Base-by-base conservation (phyloP, 805 yeast species). In the Monosporozyma unispora region DNA sequence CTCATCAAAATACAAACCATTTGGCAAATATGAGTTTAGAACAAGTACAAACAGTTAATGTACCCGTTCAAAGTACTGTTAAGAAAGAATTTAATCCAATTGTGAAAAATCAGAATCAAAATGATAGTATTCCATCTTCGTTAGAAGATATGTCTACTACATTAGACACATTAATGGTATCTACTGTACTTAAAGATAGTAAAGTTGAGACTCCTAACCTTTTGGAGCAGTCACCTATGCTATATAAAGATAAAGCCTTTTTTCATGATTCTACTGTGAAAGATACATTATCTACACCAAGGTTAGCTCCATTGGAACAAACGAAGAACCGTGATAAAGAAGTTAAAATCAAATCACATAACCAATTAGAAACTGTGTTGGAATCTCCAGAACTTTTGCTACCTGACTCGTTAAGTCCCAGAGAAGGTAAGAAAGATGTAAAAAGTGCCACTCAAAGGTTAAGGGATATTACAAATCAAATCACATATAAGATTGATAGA, bases 161-260 rank as follows among this genome's bases (percentile, higher is more conserved):
- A 11, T 39, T 39, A 18, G 60, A 61, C 44, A 53, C 64, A 2
- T 44, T 61, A 9, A 59, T 60, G 4, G 57, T 63, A n/a, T 60
- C 67, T 2, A 59, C 67, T 3, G 57, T 55, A 9, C 38, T 60
- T 14, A 57, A 57, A 44, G 56, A 54, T 44, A 42, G 51, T 3
- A 54, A 56, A 40, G 21, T 51, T 2, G 33, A 53, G 2, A 52
- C 56, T 19, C 43, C 52, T 14, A 54, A 48, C 12, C 38, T 49
- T 28, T 44, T 60, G 35, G 56, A 58, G 37, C 53, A 52, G 19
- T 61, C 66, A 1, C 66, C 66, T 8, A 56, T 58, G 37, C 48
- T 56, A 18, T 55, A 54, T 25, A 51, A 51, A 25, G 75, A 84
- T 60, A 82, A 33, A 29, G 21, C 46, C 18, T 27, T n/a, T 29